These are phyloP conservation scores for Kwoniella sp. DNA, from an alignment of 768 basidiomycete genomes.

Conservation along the genomic window DNA sequence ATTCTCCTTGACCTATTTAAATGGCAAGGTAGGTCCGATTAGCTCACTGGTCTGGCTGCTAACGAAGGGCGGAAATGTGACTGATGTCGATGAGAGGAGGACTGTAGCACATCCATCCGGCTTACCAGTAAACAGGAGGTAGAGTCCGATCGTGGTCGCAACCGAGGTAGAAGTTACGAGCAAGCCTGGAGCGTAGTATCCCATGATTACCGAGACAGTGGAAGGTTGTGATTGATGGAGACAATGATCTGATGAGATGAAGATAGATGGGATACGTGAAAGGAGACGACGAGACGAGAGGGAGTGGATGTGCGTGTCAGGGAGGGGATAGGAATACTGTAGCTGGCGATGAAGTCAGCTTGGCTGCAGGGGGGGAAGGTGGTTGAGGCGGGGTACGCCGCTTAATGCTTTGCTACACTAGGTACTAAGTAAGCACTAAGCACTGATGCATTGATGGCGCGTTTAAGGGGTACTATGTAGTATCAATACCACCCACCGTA, in stretches of 20 bases:
- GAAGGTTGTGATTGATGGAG: not conserved
- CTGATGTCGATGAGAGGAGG: not conserved
- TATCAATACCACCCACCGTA: too few relatives aligned
- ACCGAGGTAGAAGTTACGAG: conserved; percentile 39
- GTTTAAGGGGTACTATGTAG: too few relatives aligned
- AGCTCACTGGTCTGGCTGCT: not conserved
- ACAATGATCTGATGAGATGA: not conserved
- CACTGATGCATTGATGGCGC: too few relatives aligned
- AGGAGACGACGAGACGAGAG: not conserved
- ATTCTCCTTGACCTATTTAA: conserved; percentile 73
- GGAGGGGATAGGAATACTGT: not conserved
- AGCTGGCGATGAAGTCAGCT: too few relatives aligned
- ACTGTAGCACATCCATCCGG: conserved; percentile 15
- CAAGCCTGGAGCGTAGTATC: conserved; percentile 47
- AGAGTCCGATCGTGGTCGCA: conserved; percentile 69
- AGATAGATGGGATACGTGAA: not conserved
- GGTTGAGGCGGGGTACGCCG: too few relatives aligned
- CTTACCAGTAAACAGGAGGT: conserved; percentile 86
- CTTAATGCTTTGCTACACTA: too few relatives aligned
- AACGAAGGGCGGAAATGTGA: conserved; percentile 2
- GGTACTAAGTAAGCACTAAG: too few relatives aligned
- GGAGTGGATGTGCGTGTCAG: conserved; percentile 3
- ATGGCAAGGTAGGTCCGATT: not conserved
- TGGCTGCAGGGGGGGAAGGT: too few relatives aligned
- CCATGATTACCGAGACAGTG: conserved; percentile 38